Base-by-base conservation (phyloP, 169 alveolate genomes). In the Cryptosporidium tyzzeri region DNA sequence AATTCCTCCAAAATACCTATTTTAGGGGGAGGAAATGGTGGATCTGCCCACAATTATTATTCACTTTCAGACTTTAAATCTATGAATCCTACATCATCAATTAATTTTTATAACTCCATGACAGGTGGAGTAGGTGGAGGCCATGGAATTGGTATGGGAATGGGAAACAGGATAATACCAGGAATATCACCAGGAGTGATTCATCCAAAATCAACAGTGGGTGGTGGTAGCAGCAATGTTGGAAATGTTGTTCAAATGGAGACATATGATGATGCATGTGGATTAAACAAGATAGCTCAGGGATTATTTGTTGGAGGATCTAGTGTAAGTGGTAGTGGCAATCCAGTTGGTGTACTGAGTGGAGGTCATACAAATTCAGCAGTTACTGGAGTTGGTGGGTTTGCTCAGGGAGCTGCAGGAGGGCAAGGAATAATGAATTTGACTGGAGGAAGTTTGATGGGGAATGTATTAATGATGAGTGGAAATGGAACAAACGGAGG, bases 31-130 rank as follows among this genome's bases (percentile, higher is more conserved):
- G 39, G 16, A 59, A 59, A 23, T 48, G 7, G 7, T 48, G 55
- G n/a, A 48, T 14, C 55, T 16, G 23, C 21, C 23, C 55, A 41
- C 7, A n/a, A 41, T n/a, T 71, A 71, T 53, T 71, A 71, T n/a
- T 29, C 85, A 29, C 33, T 71, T 6, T 58, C 39, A 48, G 85
- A 71, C 59, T 44, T 71, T 14, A 71, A 71, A n/a, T 45, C 69
- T 3, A 51, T 71, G 16, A 3, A 29, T 4, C 41, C 65, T n/a
- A 69, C 50, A 21, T 71, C 85, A 10, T 31, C 61, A 2, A 26
- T 71, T 21, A 39, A 37, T 7, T 44, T 71, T 71, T 71, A 71
- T 71, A 71, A 71, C 45, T 21, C 85, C 8, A 16, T 21, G 21
- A 41, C 35, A 0, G 29, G 26, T 41, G 50, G 35, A 14, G 14